Conservation (phyloP, 83 land plant genomes). For the Thuja plicata region DNA sequence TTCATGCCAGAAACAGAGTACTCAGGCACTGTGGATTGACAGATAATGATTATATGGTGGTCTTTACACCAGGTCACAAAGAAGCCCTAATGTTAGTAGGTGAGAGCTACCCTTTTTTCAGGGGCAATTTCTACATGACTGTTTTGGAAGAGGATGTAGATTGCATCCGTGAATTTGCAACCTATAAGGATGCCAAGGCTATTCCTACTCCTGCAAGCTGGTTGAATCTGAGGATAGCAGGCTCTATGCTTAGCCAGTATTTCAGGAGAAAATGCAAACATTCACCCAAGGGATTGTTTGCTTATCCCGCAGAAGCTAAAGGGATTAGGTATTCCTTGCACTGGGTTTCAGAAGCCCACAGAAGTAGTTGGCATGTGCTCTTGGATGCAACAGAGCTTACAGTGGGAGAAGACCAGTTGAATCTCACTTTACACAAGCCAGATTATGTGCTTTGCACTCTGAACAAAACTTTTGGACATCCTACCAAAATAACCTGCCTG, state of each 20-base stretch:
- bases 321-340: constrained; percentile 49
- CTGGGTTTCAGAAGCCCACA: constrained; percentile 66
- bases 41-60: constrained; percentile 50
- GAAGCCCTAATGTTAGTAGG: constrained; percentile 63
- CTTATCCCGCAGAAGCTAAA: constrained; percentile 39
- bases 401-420: constrained; percentile 44
- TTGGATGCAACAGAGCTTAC: constrained; percentile 46
- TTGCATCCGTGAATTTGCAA: constrained; percentile 42
- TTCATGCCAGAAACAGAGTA: constrained; percentile 54
- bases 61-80: constrained; percentile 32
- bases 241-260: constrained; percentile 60
- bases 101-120: constrained; percentile 66
- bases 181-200: constrained; percentile 51
- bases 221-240: constrained; percentile 67
- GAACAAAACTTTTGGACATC: constrained; percentile 29
- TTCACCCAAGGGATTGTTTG: constrained; percentile 56
- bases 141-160: constrained; percentile 38
- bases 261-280: constrained; percentile 62
- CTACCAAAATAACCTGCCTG: constrained; percentile 48
- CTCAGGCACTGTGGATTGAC: constrained; percentile 46
- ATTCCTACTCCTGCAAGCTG: constrained; percentile 57
- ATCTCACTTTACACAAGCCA: constrained; percentile 53
- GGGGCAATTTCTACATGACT: constrained; percentile 49
- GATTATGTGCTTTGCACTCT: constrained; percentile 60
- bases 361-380: constrained; percentile 69